phyloP scores from a whole-genome alignment of 176 grass and related monocot species.

The Bromus sterilis region DNA sequence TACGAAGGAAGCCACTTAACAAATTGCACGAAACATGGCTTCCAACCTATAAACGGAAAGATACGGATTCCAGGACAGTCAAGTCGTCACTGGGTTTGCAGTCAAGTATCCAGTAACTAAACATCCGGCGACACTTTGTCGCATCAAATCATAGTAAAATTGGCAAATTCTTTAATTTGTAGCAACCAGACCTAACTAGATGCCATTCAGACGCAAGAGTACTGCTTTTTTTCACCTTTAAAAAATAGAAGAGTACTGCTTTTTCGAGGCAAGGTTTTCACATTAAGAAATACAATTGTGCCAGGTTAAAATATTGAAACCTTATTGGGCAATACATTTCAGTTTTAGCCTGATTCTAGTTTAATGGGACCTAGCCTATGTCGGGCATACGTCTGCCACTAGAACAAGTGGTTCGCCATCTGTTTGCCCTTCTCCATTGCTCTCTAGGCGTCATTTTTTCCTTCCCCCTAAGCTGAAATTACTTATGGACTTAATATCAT shows the following conservation, averaged over 20 bases:
- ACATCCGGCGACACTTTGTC: conserved; percentile 3
- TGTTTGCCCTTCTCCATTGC: background rate
- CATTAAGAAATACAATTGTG: background rate
- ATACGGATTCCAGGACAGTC: background rate
- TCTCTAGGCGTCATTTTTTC: background rate
- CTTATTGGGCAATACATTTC: background rate
- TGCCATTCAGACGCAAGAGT: conserved; percentile 11
- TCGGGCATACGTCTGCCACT: background rate
- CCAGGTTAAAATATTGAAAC: background rate
- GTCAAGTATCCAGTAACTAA: conserved; percentile 4
- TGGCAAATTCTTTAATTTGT: conserved; percentile 7
- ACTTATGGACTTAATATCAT: no score
- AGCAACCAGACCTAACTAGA: conserved; percentile 21
- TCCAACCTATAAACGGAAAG: conserved; percentile 16
- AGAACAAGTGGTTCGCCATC: background rate
- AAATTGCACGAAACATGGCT: background rate
- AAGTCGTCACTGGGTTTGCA: background rate
- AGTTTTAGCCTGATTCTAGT: background rate
- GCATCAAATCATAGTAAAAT: conserved; percentile 12
- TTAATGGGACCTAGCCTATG: background rate
- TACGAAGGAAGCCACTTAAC: background rate
- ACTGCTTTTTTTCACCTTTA: conserved; percentile 18
- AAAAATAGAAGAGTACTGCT: background rate
- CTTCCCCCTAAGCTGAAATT: background rate
- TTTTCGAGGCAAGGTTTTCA: background rate